Conservation (phyloP, 495 filamentous ascomycete species). For the Achaetomiella virescens region DNA sequence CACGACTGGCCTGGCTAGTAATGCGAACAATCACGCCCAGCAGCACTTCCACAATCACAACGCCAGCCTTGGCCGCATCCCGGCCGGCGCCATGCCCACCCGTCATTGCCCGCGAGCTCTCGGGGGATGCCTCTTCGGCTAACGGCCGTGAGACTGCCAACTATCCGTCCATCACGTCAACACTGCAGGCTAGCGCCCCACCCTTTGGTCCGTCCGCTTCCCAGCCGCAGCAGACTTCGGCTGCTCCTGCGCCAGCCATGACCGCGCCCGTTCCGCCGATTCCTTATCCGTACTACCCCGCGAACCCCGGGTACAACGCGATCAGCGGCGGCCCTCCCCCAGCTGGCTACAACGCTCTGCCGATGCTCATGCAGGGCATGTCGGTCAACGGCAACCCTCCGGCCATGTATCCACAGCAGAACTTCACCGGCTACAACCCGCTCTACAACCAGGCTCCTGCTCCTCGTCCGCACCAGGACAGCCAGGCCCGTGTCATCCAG, state of each 20-base stretch:
- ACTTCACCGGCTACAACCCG: conserved; percentile 39
- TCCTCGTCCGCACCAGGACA: conserved; percentile 45
- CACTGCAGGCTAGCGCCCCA: conserved; percentile 70
- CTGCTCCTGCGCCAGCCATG: conserved; percentile 30
- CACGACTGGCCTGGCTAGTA: conserved; percentile 26
- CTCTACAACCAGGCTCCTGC: conserved; percentile 34
- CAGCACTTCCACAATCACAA: conserved; percentile 80
- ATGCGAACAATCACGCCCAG: conserved; percentile 63
- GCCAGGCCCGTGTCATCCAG: conserved; percentile 64
- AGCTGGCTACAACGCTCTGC: conserved; percentile 41
- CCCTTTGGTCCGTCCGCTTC: conserved; percentile 54
- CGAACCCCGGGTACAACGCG: conserved; percentile 18
- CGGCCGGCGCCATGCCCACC: conserved; percentile 51
- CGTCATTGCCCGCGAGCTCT: conserved; percentile 65
- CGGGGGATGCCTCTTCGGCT: conserved; percentile 35
- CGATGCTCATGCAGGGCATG: conserved; percentile 58
- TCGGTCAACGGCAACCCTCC: conserved; percentile 40
- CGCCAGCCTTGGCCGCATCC: conserved; percentile 71
- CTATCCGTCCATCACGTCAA: conserved; percentile 54
- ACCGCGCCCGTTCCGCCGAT: conserved; percentile 31
- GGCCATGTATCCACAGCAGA: conserved; percentile 41
- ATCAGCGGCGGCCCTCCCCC: conserved; percentile 14
- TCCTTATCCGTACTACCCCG: conserved; percentile 37
- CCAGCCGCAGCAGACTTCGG: conserved; percentile 29
- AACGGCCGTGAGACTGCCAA: conserved; percentile 45